A percentile compares a stretch with the other conserved stretches of the same genome.
Evolutionary conservation across 805 yeast genomes (phyloP).

Genomic region (Candida xyloterini): DNA sequence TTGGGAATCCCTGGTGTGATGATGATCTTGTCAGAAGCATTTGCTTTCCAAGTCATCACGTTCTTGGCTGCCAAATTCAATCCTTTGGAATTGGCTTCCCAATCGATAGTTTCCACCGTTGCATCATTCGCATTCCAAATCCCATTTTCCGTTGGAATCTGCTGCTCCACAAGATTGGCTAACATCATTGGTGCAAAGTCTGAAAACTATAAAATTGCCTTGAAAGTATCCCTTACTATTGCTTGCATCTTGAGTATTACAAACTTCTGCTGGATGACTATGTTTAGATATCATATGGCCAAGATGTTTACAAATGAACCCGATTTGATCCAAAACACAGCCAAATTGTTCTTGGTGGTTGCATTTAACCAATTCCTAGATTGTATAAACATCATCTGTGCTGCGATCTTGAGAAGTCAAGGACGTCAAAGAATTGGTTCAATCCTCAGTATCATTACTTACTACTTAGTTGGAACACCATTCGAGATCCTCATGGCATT

Average conservation of each 20-base stretch:
- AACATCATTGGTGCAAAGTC: slow-evolving; percentile 51
- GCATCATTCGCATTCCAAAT: slow-evolving; percentile 49
- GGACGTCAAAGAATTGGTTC: slow-evolving; percentile 56
- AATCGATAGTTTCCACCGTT: slow-evolving; percentile 47
- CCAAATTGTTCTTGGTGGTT: slow-evolving; percentile 42
- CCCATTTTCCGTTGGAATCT: slow-evolving; percentile 51
- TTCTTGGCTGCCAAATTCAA: slow-evolving; percentile 49
- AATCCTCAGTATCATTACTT: slow-evolving; percentile 41
- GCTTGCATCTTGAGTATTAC: slow-evolving; percentile 34
- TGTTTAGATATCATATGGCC: slow-evolving; percentile 38
- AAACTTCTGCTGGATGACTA: slow-evolving; percentile 38
- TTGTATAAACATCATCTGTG: slow-evolving; percentile 42
- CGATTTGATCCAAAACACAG: slow-evolving; percentile 36
- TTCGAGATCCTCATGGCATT: slow-evolving; percentile 45
- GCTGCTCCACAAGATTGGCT: slow-evolving; percentile 50
- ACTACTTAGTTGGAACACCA: slow-evolving; percentile 50
- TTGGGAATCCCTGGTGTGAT: slow-evolving; percentile 52
- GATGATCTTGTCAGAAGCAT: slow-evolving; percentile 56
- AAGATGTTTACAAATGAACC: slow-evolving; percentile 41
- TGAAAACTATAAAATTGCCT: slow-evolving; percentile 33
- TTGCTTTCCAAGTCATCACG: slow-evolving; percentile 52
- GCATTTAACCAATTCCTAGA: slow-evolving; percentile 51
- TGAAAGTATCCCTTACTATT: slow-evolving; percentile 35
- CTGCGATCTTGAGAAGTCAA: slow-evolving; percentile 51
- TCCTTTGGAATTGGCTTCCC: slow-evolving; percentile 48